Base-by-base conservation (phyloP, 352 stramenopile genomes). In the Phytophthora cajani region DNA sequence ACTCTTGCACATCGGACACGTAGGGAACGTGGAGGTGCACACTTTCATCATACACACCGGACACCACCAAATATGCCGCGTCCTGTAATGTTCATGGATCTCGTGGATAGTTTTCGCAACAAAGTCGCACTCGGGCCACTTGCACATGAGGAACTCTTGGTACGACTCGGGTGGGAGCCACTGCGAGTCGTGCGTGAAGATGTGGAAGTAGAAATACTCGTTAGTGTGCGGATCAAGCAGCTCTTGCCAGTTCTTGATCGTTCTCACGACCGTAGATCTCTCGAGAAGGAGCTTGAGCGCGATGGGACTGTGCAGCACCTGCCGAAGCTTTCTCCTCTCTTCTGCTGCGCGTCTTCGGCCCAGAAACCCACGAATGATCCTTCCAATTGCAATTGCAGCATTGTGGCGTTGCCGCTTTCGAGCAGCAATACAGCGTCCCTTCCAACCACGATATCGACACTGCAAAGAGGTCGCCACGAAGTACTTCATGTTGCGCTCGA, bases 201-300 rank as follows among this genome's bases (percentile, higher is more conserved):
- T 74, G 67, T 95, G 84, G 36, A 94, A 91, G 78, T 94, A 95
- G 62, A 89, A 95, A 75, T 92, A 92, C 71, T 95, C 88, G 69
- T 90, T 92, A 8, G 88, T 95, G 67, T 92, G 87, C 32, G 85
- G 74, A 64, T 95, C 88, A 1, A 94, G 64, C 23, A 90, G 71
- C 53, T 95, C 88, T 52, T 95, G 88, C 88, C 86, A 95, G 42
- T 84, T 83, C 11, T 75, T 79, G 53, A 95, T 71, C 1, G 80
- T 90, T 3, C 85, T 77, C 16, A 91, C 67, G 30, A 93, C 78
- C 0, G 67, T 87, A 1, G 83, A 93, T 42, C 86, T 83, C 61
- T 88, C 82, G 1, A 95, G 67, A 19, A 94, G 71, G 21, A 93
- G 72, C 46, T 87, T 87, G 30, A 94, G 72, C 17, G 85, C 85